Evolutionary conservation across 78 protist genomes (phyloP).

Genomic region (Dictyostelium citrinum): DNA sequence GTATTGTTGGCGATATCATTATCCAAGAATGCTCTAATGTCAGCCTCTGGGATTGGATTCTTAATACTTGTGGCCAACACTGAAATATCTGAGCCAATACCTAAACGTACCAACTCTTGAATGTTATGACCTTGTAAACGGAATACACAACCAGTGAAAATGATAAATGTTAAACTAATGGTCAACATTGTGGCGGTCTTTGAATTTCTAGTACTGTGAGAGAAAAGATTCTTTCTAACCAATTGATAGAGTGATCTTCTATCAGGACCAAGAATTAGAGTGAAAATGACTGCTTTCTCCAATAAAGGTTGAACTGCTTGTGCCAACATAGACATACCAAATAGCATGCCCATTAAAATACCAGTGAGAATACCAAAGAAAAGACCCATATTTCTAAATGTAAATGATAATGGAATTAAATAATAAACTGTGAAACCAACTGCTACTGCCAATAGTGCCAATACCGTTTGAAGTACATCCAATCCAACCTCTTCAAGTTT

Average conservation of each 20-base stretch:
- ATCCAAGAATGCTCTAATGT: slow-evolving; percentile 32
- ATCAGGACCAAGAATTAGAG: slow-evolving; percentile 36
- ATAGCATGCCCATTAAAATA: slow-evolving; percentile 86
- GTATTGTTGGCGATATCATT: slow-evolving; percentile 40
- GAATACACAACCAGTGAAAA: slow-evolving; percentile 92
- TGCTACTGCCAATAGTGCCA: slow-evolving; percentile 59
- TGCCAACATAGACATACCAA: slow-evolving; percentile 87
- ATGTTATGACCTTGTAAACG: slow-evolving; percentile 80
- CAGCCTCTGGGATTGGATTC: slow-evolving; percentile 57
- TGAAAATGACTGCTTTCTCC: slow-evolving; percentile 44
- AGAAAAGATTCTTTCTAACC: slow-evolving; percentile 83
- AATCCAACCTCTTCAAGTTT: slow-evolving; percentile 88
- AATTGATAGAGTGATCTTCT: slow-evolving; percentile 39
- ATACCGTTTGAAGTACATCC: slow-evolving; percentile 62
- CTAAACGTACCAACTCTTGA: slow-evolving; percentile 12
- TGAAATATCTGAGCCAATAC: slow-evolving; percentile 87
- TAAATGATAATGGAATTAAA: slow-evolving; percentile 86
- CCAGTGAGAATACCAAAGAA: slow-evolving; percentile 80
- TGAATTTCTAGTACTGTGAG: slow-evolving; percentile 83
- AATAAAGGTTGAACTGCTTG: slow-evolving; percentile 69
- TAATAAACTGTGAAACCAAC: slow-evolving; percentile 90
- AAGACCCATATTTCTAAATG: slow-evolving; percentile 67
- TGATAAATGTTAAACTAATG: slow-evolving; percentile 82
- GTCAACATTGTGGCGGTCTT: slow-evolving; percentile 95
- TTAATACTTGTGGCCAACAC: slow-evolving; percentile 2